Base-by-base conservation (phyloP, 2,329 filamentous ascomycete species). In the Colletotrichum aenigma region DNA sequence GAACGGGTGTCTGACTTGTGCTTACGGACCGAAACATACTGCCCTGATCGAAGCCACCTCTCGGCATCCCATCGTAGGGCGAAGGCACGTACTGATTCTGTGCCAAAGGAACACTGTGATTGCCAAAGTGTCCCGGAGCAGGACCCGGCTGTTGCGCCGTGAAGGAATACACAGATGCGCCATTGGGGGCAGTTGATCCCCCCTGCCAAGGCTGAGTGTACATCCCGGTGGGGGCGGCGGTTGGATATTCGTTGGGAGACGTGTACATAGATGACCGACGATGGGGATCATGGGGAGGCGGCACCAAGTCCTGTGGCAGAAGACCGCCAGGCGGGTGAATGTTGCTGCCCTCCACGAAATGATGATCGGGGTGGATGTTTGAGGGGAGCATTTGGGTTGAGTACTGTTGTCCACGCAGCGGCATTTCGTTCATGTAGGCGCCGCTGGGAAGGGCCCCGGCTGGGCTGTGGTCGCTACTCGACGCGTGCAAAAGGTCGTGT, bases 191-290 rank as follows among this genome's bases (percentile, higher is more conserved):
- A 1, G 85, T 83, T 4, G 88, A 87, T 16, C 81, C 81, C 26
- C 86, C 81, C 76, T 87, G 87, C 89, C 88, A 90, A 12, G 83
- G 80, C 32, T 84, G 84, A 8, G 82, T 77, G 78, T 89, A 90
- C 62, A 90, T 79, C 18, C 81, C 80, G 13, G 83, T 81, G 18
- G 81, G 79, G 8, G 85, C 81, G 6, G 87, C 82, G 43, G 82
- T 85, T 28, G 82, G 79, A 60, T 89, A 90, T n/a, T 91, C 89
- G 34, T 86, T 83, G 2, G 83, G 80, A 0, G 85, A 80, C 36
- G 79, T 81, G 78, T 85, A 87, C 18, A 89, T 83, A 0, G 89
- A 89, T 1, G 88, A 82, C 21, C 89, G 86, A 34, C 89, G 85
- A 76, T 86, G 86, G 2, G 83, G 78, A 48, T 88, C 87, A 68